Evolutionary conservation across 2,329 filamentous ascomycete genomes (phyloP), one percentile per base, ranked within the genome.

Genomic region (Akanthomyces dipterigenus): DNA sequence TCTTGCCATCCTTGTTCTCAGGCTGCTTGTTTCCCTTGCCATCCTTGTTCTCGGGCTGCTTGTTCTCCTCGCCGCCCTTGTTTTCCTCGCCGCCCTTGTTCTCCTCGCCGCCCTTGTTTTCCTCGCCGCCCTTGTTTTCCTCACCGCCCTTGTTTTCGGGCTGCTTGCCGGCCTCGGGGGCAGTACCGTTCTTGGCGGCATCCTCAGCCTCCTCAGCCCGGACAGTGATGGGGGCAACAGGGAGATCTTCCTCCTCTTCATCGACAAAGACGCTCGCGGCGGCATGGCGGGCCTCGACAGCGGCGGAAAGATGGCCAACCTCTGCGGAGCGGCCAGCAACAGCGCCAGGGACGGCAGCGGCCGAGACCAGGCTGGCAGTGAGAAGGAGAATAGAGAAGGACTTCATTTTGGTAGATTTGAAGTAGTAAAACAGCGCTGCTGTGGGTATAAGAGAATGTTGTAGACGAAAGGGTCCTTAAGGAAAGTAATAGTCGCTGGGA

Each of bases 301-400:
- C 51, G 18, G 58, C 28, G 20, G 55, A 55, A 18, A 61, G 43
- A 12, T 48, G 53, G 40, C 53, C 48, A 14, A 59, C 48, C 26
- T 59, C 46, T 26, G 61, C 12, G 48, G 62, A 57, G 36, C 64
- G 60, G 36, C 34, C 46, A 28, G 40, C 28, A 18, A 40, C 59
- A 54, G 64, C 64, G 57, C 61, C 64, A 45, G 69, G 69, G 20
- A 70, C 66, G 48, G 64, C 67, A 46, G 67, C 64, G 51, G 67
- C 70, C 62, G 70, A 70, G 62, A 66, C 70, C 67, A 72, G 67
- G 65, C 70, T 69, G 63, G 67, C 67, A 34, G 70, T 65, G 40
- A 72, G 34, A 42, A 71, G 64, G 53, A 72, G 62, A 28, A 72
- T 42, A 45, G 68, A 64, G 62, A 64, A 61, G 43, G 69, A 67